A percentile compares a stretch with the other conserved stretches of the same genome.
Evolutionary conservation across 306 rosid genomes (phyloP).

Genomic region (Sesbania bispinosa): DNA sequence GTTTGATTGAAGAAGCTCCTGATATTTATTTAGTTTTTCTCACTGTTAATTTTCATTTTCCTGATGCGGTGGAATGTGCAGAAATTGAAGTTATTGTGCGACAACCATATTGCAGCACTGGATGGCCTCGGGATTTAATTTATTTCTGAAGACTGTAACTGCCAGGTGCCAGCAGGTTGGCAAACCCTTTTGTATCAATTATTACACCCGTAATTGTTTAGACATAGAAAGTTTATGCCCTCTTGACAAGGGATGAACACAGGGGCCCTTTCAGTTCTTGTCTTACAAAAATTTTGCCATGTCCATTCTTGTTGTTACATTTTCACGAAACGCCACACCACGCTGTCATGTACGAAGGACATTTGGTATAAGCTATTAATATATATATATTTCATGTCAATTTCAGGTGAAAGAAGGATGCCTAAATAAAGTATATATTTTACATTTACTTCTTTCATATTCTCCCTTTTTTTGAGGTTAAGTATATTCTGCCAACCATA

Average conservation of each 20-base stretch:
- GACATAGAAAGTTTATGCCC: slow-evolving; percentile 18
- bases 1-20: background rate
- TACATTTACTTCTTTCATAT: background rate
- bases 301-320: background rate
- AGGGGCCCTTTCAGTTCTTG: background rate
- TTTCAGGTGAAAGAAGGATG: background rate
- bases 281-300: slow-evolving; percentile 20
- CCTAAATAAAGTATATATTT: background rate
- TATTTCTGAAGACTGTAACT: slow-evolving; percentile 1
- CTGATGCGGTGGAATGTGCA: slow-evolving; percentile 35
- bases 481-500: background rate
- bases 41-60: slow-evolving; percentile 17
- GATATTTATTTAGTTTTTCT: background rate
- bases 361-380: slow-evolving; percentile 5
- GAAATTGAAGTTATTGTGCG: slow-evolving; percentile 73
- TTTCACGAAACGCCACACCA: background rate
- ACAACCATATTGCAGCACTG: slow-evolving; percentile 7
- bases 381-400: background rate
- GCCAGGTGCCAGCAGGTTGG: slow-evolving; percentile 16
- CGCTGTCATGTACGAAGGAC: background rate
- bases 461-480: background rate
- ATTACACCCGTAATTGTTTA: slow-evolving; percentile 3
- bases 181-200: slow-evolving; percentile 14
- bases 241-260: slow-evolving; percentile 4
- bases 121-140: slow-evolving; percentile 43